Evolutionary conservation across 2,329 filamentous ascomycete genomes (phyloP).

Genomic region (Arthrobotrys sinensis): DNA sequence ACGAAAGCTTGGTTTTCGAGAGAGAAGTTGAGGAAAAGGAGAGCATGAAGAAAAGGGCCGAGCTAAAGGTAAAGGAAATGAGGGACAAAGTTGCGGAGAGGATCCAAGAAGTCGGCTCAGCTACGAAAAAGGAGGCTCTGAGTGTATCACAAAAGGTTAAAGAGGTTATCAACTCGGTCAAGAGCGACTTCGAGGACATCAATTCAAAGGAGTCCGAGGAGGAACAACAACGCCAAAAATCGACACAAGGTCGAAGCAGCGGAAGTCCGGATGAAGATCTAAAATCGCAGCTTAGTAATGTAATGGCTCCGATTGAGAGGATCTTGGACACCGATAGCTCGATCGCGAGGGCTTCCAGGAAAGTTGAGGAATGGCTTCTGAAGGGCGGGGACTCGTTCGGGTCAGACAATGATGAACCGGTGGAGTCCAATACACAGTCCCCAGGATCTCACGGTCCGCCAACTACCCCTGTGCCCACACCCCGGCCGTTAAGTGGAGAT

Average conservation of each 20-base stretch:
- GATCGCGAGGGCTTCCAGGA: conserved; percentile 48
- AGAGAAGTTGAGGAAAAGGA: conserved; percentile 25
- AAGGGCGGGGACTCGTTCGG: conserved; percentile 47
- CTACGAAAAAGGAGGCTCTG: conserved; percentile 41
- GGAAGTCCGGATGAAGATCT: conserved; percentile 44
- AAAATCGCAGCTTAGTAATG: conserved; percentile 40
- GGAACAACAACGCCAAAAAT: not conserved
- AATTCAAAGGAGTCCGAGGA: conserved; percentile 19
- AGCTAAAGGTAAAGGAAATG: conserved; percentile 36
- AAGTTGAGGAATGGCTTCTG: conserved; percentile 55
- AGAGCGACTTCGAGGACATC: conserved; percentile 34
- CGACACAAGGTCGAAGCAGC: not conserved
- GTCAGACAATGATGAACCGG: conserved; percentile 29
- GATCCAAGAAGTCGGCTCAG: conserved; percentile 38
- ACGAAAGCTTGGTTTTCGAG: conserved; percentile 16
- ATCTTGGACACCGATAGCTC: conserved; percentile 46
- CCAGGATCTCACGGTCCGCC: not conserved
- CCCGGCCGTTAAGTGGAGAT: not conserved
- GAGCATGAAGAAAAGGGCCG: conserved; percentile 34
- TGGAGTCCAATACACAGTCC: conserved; percentile 6
- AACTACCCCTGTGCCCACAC: not conserved
- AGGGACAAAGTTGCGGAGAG: conserved; percentile 48
- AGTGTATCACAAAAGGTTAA: conserved; percentile 23
- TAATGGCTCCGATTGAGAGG: conserved; percentile 43
- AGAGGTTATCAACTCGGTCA: conserved; percentile 27